Evolutionary conservation across 129 eudicot genomes (phyloP), one percentile per base, ranked within the genome.

Genomic region (Flaveria ramosissima): DNA sequence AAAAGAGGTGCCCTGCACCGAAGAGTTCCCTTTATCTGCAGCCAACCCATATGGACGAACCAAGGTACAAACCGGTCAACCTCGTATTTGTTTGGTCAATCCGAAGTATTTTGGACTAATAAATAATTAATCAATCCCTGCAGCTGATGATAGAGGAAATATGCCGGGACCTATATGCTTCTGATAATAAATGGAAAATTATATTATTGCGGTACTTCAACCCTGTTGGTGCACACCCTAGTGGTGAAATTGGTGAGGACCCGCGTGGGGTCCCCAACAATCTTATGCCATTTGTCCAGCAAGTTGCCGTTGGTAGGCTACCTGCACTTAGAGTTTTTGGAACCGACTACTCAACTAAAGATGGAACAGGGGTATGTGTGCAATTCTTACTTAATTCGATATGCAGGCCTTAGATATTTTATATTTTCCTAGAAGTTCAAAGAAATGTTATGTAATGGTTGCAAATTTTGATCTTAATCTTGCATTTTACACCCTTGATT

Each of bases 61-160:
- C 48, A 92, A 92, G 92, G 97, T 92, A 83, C 60, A 32, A 68
- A 80, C 19, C 30, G 32, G 48, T 72, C 48, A 60, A 17, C 45
- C 16, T 36, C 55, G 15, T 42, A 23, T 69, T 12, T 30, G n/a
- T 70, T 47, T 53, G 42, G 59, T 73, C 83, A 61, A 50, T 55
- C 41, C 20, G 17, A 73, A 74, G 26, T 61, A 77, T 45, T 50
- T 17, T 51, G 50, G 24, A 53, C 24, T 15, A 52, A 63, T 42
- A 27, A 65, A 66, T 67, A 59, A 62, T 20, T n/a, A 30, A 56
- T 36, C 0, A 4, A 4, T 76, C 20, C 8, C 10, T 76, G 63
- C 92, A 95, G 99, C 95, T 95, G 70, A 87, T 91, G 88, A 89
- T 95, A 42, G 99, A 95, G 86, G 99, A 95, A 70, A 95, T 95